Conservation (phyloP, 2,329 filamentous ascomycete genomes). For the Colletotrichum sojae region DNA sequence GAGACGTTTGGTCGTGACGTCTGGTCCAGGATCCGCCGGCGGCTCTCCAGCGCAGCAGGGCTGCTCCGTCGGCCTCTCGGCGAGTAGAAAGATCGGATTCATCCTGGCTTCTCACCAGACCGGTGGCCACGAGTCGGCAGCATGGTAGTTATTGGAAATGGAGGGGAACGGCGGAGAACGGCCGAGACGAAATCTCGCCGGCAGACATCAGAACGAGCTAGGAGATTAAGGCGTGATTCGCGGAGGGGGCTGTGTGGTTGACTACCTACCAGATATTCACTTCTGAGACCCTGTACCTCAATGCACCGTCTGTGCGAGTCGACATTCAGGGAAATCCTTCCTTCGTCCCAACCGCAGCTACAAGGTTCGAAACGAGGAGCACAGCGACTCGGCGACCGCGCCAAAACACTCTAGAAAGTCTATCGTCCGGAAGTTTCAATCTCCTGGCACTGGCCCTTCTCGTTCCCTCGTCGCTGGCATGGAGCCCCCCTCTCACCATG, state of each 20-base stretch:
- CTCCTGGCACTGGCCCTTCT: background rate
- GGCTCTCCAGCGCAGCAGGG: conserved; percentile 12
- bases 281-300: conserved; percentile 29
- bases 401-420: conserved; percentile 40
- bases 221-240: background rate
- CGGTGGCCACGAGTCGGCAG: conserved; percentile 2
- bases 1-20: conserved; percentile 34
- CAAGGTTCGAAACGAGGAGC: conserved; percentile 40
- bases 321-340: conserved; percentile 36
- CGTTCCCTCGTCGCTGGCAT: background rate
- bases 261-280: background rate
- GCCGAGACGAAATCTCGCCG: background rate
- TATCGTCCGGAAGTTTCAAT: conserved; percentile 35
- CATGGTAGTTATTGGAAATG: background rate
- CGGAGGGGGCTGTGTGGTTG: conserved; percentile 3
- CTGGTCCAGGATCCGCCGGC: conserved; percentile 5
- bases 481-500: background rate
- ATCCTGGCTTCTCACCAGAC: conserved; percentile 3
- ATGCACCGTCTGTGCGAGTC: conserved; percentile 37
- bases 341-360: conserved; percentile 25
- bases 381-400: conserved; percentile 29
- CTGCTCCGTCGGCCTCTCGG: background rate
- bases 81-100: conserved; percentile 19
- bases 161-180: background rate
- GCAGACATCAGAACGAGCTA: background rate